phyloP scores from a whole-genome alignment of 2,329 filamentous ascomycete genomes.

The Colletotrichum cordylinicola region DNA sequence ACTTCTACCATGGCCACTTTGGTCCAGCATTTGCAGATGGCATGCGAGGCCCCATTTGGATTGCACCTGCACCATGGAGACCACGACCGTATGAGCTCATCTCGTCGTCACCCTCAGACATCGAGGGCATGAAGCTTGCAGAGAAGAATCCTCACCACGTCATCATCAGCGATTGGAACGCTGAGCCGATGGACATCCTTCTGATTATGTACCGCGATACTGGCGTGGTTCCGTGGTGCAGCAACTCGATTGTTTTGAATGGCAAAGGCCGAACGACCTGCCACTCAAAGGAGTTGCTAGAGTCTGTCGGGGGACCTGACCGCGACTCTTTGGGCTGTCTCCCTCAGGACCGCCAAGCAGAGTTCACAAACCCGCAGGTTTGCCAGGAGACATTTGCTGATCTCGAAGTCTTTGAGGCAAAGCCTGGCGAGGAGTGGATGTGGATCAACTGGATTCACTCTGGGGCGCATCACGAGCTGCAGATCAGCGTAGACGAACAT shows the following conservation, averaged over 20 bases:
- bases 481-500: slow-evolving; percentile 15
- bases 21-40: slow-evolving; percentile 12
- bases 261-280: slow-evolving; percentile 8
- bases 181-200: slow-evolving; percentile 10
- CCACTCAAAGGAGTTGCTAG: neutral
- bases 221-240: slow-evolving; percentile 8
- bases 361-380: neutral
- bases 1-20: slow-evolving; percentile 14
- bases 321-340: slow-evolving; percentile 2
- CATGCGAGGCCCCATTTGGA: slow-evolving; percentile 18
- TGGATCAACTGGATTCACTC: slow-evolving; percentile 21
- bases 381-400: slow-evolving; percentile 8
- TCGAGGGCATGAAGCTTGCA: slow-evolving; percentile 6
- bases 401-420: slow-evolving; percentile 4
- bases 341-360: neutral
- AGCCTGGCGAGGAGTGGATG: slow-evolving; percentile 3
- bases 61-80: slow-evolving; percentile 6
- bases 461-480: slow-evolving; percentile 8
- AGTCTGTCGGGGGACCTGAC: neutral
- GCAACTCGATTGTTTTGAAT: slow-evolving; percentile 16
- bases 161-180: slow-evolving; percentile 16
- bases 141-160: slow-evolving; percentile 4
- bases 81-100: slow-evolving; percentile 12
- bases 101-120: neutral
- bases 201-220: slow-evolving; percentile 15